These are phyloP conservation scores for Erodium trifolium DNA, from an alignment of 441 rosid genomes.

Conservation along the genomic window DNA sequence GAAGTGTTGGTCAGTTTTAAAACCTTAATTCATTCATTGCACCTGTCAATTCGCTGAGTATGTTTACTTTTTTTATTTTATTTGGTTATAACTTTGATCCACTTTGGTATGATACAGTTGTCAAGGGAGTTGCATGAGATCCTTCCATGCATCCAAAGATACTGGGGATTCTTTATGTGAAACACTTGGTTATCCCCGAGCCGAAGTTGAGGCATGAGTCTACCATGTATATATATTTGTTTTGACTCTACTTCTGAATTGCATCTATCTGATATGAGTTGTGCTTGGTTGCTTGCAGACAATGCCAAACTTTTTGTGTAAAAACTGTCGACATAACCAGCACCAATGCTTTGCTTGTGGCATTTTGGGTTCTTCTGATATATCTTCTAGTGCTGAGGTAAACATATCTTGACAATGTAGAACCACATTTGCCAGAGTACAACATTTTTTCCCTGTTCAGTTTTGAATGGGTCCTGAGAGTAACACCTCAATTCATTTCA, in stretches of 20 bases:
- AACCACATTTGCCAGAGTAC: not conserved
- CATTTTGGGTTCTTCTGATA: conserved; percentile 70
- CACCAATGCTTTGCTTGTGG: conserved; percentile 89
- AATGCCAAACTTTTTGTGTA: conserved; percentile 46
- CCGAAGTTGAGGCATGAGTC: conserved; percentile 57
- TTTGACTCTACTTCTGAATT: conserved; percentile 5
- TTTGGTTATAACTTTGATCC: not conserved
- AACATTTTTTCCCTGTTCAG: not conserved
- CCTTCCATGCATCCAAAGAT: conserved; percentile 66
- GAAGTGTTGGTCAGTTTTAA: not conserved
- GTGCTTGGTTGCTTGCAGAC: conserved; percentile 33
- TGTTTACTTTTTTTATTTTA: not conserved
- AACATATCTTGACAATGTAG: conserved; percentile 15
- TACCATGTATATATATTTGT: conserved; percentile 14
- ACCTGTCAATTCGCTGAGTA: not conserved
- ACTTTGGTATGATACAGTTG: conserved; percentile 42
- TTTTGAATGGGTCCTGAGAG: not conserved
- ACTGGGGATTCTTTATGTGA: conserved; percentile 58
- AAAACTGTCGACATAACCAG: conserved; percentile 62
- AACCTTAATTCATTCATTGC: not conserved
- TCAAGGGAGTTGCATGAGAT: conserved; percentile 86
- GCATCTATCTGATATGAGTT: conserved; percentile 11
- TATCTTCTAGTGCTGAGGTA: conserved; percentile 66
- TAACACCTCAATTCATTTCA: not conserved
- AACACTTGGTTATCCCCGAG: conserved; percentile 53